Conservation (phyloP, 441 rosid genomes). For the Mallotus repandus region DNA sequence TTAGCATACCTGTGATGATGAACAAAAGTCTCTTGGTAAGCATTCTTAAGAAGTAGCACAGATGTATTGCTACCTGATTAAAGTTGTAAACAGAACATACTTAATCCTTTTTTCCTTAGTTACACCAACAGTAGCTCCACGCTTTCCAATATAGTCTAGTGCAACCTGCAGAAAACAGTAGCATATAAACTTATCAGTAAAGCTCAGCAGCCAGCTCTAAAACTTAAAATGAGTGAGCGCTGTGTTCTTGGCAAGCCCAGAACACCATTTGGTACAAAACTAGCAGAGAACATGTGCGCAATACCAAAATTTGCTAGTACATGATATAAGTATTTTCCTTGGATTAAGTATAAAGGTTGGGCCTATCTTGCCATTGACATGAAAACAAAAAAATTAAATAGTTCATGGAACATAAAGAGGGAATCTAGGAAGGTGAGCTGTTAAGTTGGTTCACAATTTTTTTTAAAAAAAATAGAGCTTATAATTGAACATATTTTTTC, state of each 20-base stretch:
- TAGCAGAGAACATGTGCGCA: background rate
- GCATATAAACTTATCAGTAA: conserved; percentile 5
- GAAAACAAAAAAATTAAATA: background rate
- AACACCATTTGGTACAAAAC: background rate
- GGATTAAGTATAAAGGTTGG: background rate
- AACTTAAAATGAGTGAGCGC: background rate
- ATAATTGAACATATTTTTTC: background rate
- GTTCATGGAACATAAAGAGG: background rate
- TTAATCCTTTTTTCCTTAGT: conserved; percentile 89
- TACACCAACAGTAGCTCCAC: conserved; percentile 94
- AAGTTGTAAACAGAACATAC: conserved; percentile 47
- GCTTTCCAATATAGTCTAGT: conserved; percentile 90
- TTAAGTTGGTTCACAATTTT: background rate
- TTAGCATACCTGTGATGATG: conserved; percentile 73
- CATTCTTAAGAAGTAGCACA: background rate
- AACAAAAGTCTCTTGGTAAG: conserved; percentile 33
- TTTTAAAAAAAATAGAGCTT: too few species aligned
- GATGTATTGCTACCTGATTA: conserved; percentile 12
- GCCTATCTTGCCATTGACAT: background rate
- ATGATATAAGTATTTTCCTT: background rate
- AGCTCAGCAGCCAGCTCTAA: background rate
- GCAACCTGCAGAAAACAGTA: conserved; percentile 66
- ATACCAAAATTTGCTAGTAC: background rate
- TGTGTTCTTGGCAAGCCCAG: background rate
- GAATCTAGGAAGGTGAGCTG: background rate